Evolutionary conservation across 2,329 filamentous ascomycete species (phyloP).

Genomic region (Westerdykella aurantiaca): DNA sequence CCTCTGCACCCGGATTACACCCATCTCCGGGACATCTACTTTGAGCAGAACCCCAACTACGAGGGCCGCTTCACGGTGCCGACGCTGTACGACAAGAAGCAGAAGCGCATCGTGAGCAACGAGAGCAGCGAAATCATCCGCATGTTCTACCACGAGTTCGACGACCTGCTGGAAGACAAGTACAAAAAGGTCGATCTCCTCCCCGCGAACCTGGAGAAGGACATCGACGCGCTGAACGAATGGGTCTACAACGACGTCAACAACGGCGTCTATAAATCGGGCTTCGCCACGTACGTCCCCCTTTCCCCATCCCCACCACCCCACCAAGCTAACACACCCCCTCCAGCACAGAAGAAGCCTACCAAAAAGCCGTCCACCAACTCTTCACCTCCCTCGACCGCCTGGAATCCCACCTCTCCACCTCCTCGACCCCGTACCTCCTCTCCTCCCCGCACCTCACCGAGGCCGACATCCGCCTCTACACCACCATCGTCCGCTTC

Average conservation of each 20-base stretch:
- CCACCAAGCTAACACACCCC: neutral
- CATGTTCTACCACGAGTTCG: slow-evolving; percentile 80
- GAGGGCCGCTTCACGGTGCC: slow-evolving; percentile 80
- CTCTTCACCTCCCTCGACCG: slow-evolving; percentile 47
- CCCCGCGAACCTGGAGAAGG: slow-evolving; percentile 39
- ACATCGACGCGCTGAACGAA: slow-evolving; percentile 47
- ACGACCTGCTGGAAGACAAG: slow-evolving; percentile 48
- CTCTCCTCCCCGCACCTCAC: slow-evolving; percentile 42
- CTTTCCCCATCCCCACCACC: slow-evolving; percentile 3
- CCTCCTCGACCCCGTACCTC: slow-evolving; percentile 43
- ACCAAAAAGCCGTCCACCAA: slow-evolving; percentile 41
- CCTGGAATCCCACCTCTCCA: slow-evolving; percentile 40
- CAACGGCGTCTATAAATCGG: slow-evolving; percentile 49
- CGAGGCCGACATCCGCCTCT: slow-evolving; percentile 49
- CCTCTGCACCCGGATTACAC: slow-evolving; percentile 63
- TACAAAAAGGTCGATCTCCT: slow-evolving; percentile 43
- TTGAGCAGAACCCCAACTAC: slow-evolving; percentile 66
- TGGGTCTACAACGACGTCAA: slow-evolving; percentile 51
- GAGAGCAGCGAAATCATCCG: slow-evolving; percentile 89
- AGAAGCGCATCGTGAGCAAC: slow-evolving; percentile 76
- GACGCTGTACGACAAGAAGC: slow-evolving; percentile 74
- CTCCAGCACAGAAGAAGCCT: slow-evolving; percentile 44
- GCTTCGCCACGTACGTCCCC: slow-evolving; percentile 44
- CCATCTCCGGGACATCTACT: slow-evolving; percentile 74
- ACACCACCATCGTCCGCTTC: slow-evolving; percentile 58